These are phyloP conservation scores for Xylariaceae sp. DNA, from an alignment of 2,329 filamentous ascomycete genomes.

Conservation along the genomic window DNA sequence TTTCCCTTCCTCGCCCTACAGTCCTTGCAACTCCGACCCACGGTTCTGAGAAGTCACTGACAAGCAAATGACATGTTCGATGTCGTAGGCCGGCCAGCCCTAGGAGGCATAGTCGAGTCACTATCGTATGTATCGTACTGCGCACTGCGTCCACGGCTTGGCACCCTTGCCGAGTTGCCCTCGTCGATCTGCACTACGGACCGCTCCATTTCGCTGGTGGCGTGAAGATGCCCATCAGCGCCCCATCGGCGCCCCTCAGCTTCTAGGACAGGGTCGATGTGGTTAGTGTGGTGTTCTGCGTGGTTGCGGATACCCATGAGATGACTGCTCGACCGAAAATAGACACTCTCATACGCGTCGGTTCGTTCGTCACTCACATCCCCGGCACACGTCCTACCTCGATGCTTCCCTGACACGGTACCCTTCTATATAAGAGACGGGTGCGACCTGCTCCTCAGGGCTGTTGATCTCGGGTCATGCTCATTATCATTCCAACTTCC, in stretches of 20 bases:
- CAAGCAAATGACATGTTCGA: too few relatives aligned
- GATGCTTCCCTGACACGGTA: constrained; percentile 1
- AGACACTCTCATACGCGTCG: neutral
- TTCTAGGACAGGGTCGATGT: neutral
- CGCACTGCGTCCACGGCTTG: neutral
- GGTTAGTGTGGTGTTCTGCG: too few relatives aligned
- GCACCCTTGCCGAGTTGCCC: neutral
- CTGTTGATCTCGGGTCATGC: neutral
- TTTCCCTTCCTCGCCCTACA: neutral
- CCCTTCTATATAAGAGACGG: constrained; percentile 18
- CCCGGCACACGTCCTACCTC: neutral
- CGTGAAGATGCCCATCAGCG: neutral
- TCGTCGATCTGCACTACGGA: neutral
- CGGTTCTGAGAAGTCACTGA: neutral
- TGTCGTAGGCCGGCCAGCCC: neutral
- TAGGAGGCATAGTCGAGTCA: too few relatives aligned
- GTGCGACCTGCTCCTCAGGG: constrained; percentile 3
- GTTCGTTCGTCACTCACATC: neutral
- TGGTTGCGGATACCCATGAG: neutral
- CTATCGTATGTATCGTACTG: neutral
- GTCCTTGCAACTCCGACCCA: constrained; percentile 7
- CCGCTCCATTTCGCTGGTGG: neutral
- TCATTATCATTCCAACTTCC: constrained; percentile 13
- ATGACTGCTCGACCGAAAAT: neutral
- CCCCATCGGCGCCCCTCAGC: neutral